Base-by-base conservation (phyloP, 768 basidiomycete species). In the Suillus subaureus region DNA sequence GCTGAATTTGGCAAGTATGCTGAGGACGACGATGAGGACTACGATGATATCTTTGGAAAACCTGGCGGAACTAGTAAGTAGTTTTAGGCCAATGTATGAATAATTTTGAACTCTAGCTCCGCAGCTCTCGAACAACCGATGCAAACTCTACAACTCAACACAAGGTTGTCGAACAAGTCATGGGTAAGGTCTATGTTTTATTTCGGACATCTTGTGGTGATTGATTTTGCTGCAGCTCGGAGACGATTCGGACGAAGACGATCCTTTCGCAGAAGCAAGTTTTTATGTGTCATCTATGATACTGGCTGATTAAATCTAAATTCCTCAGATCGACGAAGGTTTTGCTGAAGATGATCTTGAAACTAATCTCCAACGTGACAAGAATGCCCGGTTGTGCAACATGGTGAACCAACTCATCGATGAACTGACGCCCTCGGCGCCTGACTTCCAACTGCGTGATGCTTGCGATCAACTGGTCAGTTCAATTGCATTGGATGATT, bases 21-120 rank as follows among this genome's bases (percentile, higher is more conserved):
- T 7, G 95, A 97, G 77, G 88, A 87, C 11, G 93, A 97, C 33
- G 92, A 87, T 5, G 90, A 98, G 72, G 94, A 98, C 73, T 99
- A 97, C 71, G 94, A 97, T 56, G 97, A 97, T 75, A 89, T 98
- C 12, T 97, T 99, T 76, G 94, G 87, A 66, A 93, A 92, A 76
- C 83, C 82, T 23, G 90, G 85, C 67, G 86, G 87, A 31, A 82
- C 84, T 13, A 80, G 92, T 92, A 67, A 76, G 90, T 80, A n/a
- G 0, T 18, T 31, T 67, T 64, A 43, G 13, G 26, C 28, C 15
- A 42, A 61, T n/a, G 43, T 58, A 11, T 18, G 64, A 45, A 57
- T 62, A 35, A 42, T 65, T 37, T 66, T 37, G 21, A 15, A 26
- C 58, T 51, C 54, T 64, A 40, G 67, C 23, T 39, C 68, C 85